Evolutionary conservation across 192 early-diverging fungal species (phyloP).

Genomic region (Thamnidium elegans): DNA sequence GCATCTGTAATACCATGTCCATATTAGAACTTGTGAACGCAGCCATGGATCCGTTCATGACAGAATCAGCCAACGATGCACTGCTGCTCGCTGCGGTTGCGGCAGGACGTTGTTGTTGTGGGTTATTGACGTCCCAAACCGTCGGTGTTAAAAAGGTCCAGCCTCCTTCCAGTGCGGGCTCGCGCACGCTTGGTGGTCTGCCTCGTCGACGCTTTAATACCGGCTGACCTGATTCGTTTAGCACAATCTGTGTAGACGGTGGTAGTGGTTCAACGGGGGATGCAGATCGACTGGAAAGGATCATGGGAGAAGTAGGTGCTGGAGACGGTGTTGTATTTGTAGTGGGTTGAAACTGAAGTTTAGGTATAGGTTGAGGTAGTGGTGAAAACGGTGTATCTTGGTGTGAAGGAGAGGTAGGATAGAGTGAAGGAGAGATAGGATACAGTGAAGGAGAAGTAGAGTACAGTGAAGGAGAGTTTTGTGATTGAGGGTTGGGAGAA

Average conservation of each 20-base stretch:
- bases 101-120: slow-evolving; percentile 1
- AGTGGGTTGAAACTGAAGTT: neutral
- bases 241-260: slow-evolving; percentile 20
- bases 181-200: slow-evolving; percentile 21
- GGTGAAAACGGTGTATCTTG: neutral
- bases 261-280: neutral
- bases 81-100: neutral
- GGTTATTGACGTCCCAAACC: slow-evolving; percentile 26
- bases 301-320: neutral
- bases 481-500: neutral
- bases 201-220: slow-evolving; percentile 25
- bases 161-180: slow-evolving; percentile 25
- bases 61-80: neutral
- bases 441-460: neutral
- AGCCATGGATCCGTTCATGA: slow-evolving; percentile 30
- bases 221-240: slow-evolving; percentile 21
- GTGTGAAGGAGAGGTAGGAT: no score
- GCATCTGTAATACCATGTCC: slow-evolving; percentile 38
- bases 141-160: slow-evolving; percentile 34
- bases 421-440: neutral
- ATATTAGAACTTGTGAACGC: slow-evolving; percentile 34
- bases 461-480: neutral
- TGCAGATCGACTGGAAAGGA: neutral
- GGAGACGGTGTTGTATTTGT: neutral
- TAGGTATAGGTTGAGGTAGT: slow-evolving; percentile 5